phyloP scores from a whole-genome alignment of 208 protist species.

The Crithidia bombi region DNA sequence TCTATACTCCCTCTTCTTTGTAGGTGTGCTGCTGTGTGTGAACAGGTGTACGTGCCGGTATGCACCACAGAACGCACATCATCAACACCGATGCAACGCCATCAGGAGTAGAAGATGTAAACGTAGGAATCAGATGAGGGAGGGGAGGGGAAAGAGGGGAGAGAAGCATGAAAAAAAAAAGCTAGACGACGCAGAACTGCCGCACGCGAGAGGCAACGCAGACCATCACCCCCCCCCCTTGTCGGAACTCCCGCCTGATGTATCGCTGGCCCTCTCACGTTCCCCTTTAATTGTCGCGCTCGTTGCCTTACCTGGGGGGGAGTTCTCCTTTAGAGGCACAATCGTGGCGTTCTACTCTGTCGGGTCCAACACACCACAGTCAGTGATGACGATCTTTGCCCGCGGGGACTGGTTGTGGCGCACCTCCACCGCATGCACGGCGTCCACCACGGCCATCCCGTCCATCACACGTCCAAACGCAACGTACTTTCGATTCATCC shows the following conservation, averaged over 20 bases:
- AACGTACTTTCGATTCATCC: slow-evolving; percentile 95
- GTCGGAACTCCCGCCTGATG: too few relatives aligned
- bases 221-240: too few relatives aligned
- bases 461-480: slow-evolving; percentile 96
- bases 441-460: slow-evolving; percentile 85
- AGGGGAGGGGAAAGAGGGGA: background rate
- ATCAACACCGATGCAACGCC: too few relatives aligned
- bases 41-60: too few relatives aligned
- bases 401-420: slow-evolving; percentile 85
- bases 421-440: slow-evolving; percentile 74
- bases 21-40: too few relatives aligned
- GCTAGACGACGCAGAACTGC: too few relatives aligned
- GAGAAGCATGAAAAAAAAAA: too few relatives aligned
- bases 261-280: background rate
- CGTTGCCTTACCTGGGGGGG: background rate
- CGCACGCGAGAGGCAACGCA: too few relatives aligned
- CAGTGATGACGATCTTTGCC: slow-evolving; percentile 63
- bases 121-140: background rate
- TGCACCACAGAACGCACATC: too few relatives aligned
- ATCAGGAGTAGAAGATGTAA: too few relatives aligned
- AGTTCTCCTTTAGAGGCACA: too few relatives aligned
- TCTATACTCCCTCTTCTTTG: too few relatives aligned
- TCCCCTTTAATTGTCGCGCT: background rate
- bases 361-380: slow-evolving; percentile 87
- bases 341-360: slow-evolving; percentile 41